Conservation (phyloP, 1,139 yeast species). For the Yamadazyma siamensis region DNA sequence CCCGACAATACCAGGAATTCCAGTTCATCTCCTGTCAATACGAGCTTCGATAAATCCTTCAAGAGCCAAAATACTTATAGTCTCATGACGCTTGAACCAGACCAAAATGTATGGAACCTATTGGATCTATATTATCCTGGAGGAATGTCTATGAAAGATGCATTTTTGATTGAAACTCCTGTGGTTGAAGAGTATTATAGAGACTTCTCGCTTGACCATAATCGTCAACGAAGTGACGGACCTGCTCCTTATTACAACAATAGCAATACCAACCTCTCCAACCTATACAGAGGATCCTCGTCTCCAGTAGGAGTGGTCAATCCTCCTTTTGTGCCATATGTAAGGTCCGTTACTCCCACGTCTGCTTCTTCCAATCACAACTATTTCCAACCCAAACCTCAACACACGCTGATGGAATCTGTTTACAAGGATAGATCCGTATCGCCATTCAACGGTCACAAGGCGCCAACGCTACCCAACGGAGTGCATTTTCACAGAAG, state of each 20-base stretch:
- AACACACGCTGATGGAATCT: too few species aligned
- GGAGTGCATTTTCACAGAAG: constrained; percentile 24
- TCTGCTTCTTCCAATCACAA: constrained; percentile 13
- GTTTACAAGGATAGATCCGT: constrained; percentile 28
- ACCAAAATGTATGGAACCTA: constrained; percentile 56
- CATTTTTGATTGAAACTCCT: constrained; percentile 56
- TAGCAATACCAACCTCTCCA: constrained; percentile 6
- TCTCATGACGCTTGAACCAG: constrained; percentile 53
- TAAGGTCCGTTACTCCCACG: constrained; percentile 15
- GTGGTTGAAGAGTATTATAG: constrained; percentile 6
- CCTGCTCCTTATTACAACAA: constrained; percentile 3
- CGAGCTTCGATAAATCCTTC: constrained; percentile 10
- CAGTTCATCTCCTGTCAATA: constrained; percentile 13
- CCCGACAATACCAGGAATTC: constrained; percentile 11
- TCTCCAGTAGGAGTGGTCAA: constrained; percentile 6
- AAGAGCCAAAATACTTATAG: constrained; percentile 10
- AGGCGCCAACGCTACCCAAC: constrained; percentile 15
- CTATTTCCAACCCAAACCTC: constrained; percentile 26
- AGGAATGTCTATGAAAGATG: constrained; percentile 69
- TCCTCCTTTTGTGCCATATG: constrained; percentile 2
- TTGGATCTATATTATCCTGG: constrained; percentile 60
- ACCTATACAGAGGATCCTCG: constrained; percentile 5
- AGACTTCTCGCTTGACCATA: background rate
- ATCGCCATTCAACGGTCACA: constrained; percentile 21
- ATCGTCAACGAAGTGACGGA: background rate